Conservation (phyloP, 2,329 filamentous ascomycete genomes). For the Sphaceloma murrayae region DNA sequence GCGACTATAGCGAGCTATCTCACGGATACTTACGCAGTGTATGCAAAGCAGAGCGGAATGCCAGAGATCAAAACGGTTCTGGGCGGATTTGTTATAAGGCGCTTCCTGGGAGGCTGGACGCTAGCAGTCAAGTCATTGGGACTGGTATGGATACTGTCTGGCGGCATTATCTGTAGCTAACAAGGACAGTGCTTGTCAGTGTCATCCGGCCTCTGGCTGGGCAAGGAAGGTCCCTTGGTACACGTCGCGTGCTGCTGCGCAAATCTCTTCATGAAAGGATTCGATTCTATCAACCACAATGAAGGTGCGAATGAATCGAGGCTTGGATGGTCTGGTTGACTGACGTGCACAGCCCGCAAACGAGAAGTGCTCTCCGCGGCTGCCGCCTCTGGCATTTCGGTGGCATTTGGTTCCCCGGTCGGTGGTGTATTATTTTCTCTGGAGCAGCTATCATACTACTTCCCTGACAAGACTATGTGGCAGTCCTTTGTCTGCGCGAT, state of each 20-base stretch:
- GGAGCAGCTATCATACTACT: slow-evolving; percentile 95
- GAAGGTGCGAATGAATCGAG: slow-evolving; percentile 52
- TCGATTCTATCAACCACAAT: slow-evolving; percentile 69
- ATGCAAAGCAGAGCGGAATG: slow-evolving; percentile 91
- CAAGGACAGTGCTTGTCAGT: slow-evolving; percentile 68
- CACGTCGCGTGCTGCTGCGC: slow-evolving; percentile 96
- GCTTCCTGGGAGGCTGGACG: slow-evolving; percentile 82
- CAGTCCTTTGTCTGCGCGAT: slow-evolving; percentile 98
- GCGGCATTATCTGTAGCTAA: slow-evolving; percentile 20
- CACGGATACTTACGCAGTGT: slow-evolving; percentile 72
- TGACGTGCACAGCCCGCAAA: slow-evolving; percentile 60
- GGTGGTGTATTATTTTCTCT: slow-evolving; percentile 91
- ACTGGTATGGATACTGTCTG: slow-evolving; percentile 53
- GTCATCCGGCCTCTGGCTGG: slow-evolving; percentile 89
- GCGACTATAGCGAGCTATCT: slow-evolving; percentile 68
- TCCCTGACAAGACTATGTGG: slow-evolving; percentile 99
- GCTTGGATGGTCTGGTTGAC: background rate
- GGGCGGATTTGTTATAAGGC: slow-evolving; percentile 83
- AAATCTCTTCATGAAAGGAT: slow-evolving; percentile 86
- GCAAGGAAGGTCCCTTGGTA: slow-evolving; percentile 90
- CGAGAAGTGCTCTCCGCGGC: slow-evolving; percentile 87
- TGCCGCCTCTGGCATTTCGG: slow-evolving; percentile 83
- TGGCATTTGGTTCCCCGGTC: slow-evolving; percentile 88
- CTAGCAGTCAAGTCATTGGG: slow-evolving; percentile 82
- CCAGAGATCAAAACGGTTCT: slow-evolving; percentile 96